A percentile compares a stretch with the other conserved stretches of the same genome.
phyloP scores from a whole-genome alignment of 805 yeast genomes.

The Lipomyces sp. region DNA sequence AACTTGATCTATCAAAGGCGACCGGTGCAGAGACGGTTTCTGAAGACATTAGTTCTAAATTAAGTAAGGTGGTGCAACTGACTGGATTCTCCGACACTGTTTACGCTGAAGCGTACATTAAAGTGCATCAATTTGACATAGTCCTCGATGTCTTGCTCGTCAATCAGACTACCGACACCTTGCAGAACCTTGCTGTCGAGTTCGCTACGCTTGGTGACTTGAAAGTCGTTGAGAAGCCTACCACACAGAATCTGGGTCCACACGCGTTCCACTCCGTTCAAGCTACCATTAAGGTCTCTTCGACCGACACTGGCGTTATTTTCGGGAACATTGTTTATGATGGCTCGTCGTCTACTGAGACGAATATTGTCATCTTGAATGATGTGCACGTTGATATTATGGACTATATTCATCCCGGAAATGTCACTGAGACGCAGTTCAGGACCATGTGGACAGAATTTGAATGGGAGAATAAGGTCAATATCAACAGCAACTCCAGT shows the following conservation, averaged over 20 bases:
- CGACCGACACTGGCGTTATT: conserved; percentile 97
- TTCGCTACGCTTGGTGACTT: conserved; percentile 96
- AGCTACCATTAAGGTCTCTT: conserved; percentile 88
- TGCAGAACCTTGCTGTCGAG: conserved; percentile 89
- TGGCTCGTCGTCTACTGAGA: conserved; percentile 90
- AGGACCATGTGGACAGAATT: conserved; percentile 99
- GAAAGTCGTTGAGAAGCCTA: conserved; percentile 89
- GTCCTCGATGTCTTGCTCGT: conserved; percentile 91
- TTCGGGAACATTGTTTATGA: conserved; percentile 97
- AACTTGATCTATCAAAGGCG: conserved; percentile 66
- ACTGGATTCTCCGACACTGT: conserved; percentile 99
- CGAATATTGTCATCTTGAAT: conserved; percentile 85
- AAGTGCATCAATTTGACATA: conserved; percentile 96
- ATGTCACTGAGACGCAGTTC: conserved; percentile 84
- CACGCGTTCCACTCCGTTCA: conserved; percentile 92
- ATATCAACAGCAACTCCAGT: conserved; percentile 52
- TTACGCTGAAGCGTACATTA: conserved; percentile 95
- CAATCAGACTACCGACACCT: conserved; percentile 87
- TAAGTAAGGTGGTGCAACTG: conserved; percentile 85
- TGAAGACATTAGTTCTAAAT: conserved; percentile 66
- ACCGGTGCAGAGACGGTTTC: conserved; percentile 53
- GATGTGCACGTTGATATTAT: conserved; percentile 95
- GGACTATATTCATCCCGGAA: conserved; percentile 97
- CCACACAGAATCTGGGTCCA: conserved; percentile 91
- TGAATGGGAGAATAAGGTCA: conserved; percentile 98